A percentile compares a stretch with the other conserved stretches of the same genome.
These are phyloP conservation scores for Tetragonia tetragonoides DNA, from an alignment of 148 eudicot genomes.

Conservation along the genomic window DNA sequence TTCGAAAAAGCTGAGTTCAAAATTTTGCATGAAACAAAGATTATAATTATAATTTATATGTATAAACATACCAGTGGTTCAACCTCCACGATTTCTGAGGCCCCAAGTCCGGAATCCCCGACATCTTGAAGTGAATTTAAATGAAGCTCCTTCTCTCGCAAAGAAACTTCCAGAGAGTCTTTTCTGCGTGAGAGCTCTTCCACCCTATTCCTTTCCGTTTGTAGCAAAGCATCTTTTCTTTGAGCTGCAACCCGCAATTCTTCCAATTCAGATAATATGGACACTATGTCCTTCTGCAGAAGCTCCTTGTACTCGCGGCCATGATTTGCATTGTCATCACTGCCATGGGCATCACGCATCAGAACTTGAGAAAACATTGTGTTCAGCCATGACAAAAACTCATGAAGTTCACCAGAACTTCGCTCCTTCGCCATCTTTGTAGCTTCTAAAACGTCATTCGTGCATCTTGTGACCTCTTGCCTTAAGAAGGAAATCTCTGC, in stretches of 20 bases:
- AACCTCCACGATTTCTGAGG: slow-evolving; percentile 79
- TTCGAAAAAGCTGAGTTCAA: neutral
- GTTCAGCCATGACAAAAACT: slow-evolving; percentile 68
- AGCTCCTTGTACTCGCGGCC: slow-evolving; percentile 46
- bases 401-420: slow-evolving; percentile 59
- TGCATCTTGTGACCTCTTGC: slow-evolving; percentile 92
- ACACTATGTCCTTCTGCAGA: slow-evolving; percentile 52
- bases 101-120: slow-evolving; percentile 43
- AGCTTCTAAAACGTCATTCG: slow-evolving; percentile 76
- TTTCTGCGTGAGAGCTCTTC: slow-evolving; percentile 56
- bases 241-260: slow-evolving; percentile 53
- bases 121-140: slow-evolving; percentile 41
- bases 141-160: slow-evolving; percentile 63
- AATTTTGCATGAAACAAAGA: neutral
- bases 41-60: neutral
- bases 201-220: slow-evolving; percentile 59
- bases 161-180: slow-evolving; percentile 57
- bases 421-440: slow-evolving; percentile 65
- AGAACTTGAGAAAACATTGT: slow-evolving; percentile 44
- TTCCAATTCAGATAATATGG: slow-evolving; percentile 64
- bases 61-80: slow-evolving; percentile 69
- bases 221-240: slow-evolving; percentile 58
- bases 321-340: slow-evolving; percentile 29
- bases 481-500: slow-evolving; percentile 83
- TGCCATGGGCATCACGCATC: slow-evolving; percentile 34